Evolutionary conservation across 352 stramenopile species (phyloP).

Genomic region (Phytopythium kandeliae): DNA sequence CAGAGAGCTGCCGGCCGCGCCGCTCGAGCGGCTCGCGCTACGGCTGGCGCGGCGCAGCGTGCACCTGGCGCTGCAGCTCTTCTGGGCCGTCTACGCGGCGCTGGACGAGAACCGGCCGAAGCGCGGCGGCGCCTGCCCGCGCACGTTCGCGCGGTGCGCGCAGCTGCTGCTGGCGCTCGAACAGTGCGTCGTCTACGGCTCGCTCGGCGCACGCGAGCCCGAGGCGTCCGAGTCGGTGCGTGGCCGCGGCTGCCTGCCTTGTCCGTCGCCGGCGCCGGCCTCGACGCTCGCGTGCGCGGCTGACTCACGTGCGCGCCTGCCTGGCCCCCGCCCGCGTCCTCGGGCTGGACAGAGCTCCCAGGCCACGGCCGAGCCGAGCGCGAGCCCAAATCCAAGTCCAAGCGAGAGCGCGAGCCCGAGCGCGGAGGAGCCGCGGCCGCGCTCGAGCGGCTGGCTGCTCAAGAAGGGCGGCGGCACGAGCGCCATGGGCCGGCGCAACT

Average conservation of each 20-base stretch:
- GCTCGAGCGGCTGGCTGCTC: slow-evolving; percentile 50
- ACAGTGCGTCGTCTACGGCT: slow-evolving; percentile 78
- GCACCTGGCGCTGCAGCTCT: slow-evolving; percentile 59
- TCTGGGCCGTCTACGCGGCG: slow-evolving; percentile 79
- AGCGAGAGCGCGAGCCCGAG: no score
- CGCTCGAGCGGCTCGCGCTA: slow-evolving; percentile 79
- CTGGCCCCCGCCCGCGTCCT: no score
- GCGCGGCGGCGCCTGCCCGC: slow-evolving; percentile 40
- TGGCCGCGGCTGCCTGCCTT: no score
- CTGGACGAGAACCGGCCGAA: slow-evolving; percentile 80
- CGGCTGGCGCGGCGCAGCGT: slow-evolving; percentile 68
- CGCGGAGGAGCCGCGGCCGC: no score
- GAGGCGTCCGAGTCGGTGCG: no score
- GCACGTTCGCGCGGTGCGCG: slow-evolving; percentile 66
- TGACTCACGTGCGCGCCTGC: no score
- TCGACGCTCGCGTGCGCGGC: no score
- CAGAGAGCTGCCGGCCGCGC: slow-evolving; percentile 63
- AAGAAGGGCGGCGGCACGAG: slow-evolving; percentile 80
- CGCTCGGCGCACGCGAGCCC: slow-evolving; percentile 44
- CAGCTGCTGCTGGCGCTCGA: slow-evolving; percentile 70
- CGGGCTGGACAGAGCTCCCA: no score
- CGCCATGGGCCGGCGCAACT: slow-evolving; percentile 72
- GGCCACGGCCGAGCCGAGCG: no score
- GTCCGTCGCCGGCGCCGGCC: no score
- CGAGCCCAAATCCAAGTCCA: no score